Percentiles rank a stretch among this genome's conserved stretches.
phyloP scores from a whole-genome alignment of 345 rosid genomes.

The Boechera stricta region DNA sequence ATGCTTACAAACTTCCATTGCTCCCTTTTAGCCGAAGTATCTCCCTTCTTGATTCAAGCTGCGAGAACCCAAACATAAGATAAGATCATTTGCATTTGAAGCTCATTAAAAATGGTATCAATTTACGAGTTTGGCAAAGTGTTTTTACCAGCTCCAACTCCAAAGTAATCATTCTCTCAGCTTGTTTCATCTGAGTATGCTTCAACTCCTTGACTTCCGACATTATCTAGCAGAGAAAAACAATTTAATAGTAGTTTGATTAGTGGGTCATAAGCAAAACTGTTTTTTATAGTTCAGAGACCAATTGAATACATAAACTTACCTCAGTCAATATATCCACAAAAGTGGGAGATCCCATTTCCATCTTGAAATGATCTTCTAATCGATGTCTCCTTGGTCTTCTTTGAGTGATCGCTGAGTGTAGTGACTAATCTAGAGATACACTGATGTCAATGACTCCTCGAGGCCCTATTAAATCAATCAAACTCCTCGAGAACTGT shows the following conservation, averaged over 20 bases:
- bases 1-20: constrained; percentile 24
- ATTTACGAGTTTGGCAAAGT: neutral
- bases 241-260: neutral
- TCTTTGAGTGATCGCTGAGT: too few species aligned
- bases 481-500: too few species aligned
- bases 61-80: constrained; percentile 33
- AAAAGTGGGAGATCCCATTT: constrained; percentile 33
- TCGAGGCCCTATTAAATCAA: too few species aligned
- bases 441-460: too few species aligned
- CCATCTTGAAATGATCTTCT: constrained; percentile 13
- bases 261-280: neutral
- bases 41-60: constrained; percentile 54
- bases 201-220: constrained; percentile 51
- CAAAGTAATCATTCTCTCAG: constrained; percentile 44
- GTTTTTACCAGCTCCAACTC: constrained; percentile 61
- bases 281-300: neutral
- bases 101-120: neutral
- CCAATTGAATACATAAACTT: constrained; percentile 5
- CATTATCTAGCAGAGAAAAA: constrained; percentile 45
- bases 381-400: too few species aligned
- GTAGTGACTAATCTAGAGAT: too few species aligned
- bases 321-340: constrained; percentile 49
- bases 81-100: neutral
- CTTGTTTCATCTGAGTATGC: constrained; percentile 51
- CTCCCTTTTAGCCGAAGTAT: constrained; percentile 49